Conservation (phyloP, 2,329 filamentous ascomycete genomes). For the Ascocoryne sarcoides region DNA sequence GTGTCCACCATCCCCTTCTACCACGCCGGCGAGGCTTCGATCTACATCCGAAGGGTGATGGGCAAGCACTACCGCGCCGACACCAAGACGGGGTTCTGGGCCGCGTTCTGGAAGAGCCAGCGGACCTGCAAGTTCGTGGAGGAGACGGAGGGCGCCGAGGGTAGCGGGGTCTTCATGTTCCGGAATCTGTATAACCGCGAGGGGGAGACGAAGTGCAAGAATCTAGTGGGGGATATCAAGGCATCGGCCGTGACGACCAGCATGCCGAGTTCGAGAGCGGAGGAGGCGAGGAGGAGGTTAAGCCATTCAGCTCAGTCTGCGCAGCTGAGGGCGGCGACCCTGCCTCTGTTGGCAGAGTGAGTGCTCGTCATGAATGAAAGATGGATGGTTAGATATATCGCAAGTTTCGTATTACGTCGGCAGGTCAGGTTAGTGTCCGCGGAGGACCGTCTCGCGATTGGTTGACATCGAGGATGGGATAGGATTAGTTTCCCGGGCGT, state of each 20-base stretch:
- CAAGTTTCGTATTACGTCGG: neutral
- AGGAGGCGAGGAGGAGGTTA: neutral
- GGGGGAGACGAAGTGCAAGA: constrained; percentile 18
- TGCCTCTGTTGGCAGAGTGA: neutral
- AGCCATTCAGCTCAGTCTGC: neutral
- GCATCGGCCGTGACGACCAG: constrained; percentile 2
- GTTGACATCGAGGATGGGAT: no score
- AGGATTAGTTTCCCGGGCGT: no score
- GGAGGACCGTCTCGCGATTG: no score
- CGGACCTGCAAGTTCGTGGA: constrained; percentile 29
- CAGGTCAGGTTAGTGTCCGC: no score
- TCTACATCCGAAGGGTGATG: constrained; percentile 46
- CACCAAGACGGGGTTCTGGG: constrained; percentile 28
- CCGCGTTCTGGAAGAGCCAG: constrained; percentile 29
- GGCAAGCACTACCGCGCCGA: constrained; percentile 45
- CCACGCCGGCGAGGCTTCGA: constrained; percentile 49
- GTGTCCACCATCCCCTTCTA: constrained; percentile 56
- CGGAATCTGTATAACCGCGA: constrained; percentile 24
- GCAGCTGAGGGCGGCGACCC: neutral
- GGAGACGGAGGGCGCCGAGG: constrained; percentile 27
- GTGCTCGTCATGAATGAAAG: neutral
- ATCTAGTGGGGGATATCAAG: constrained; percentile 10
- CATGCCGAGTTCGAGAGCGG: neutral
- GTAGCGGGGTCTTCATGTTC: constrained; percentile 28
- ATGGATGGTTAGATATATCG: neutral